Evolutionary conservation across 768 basidiomycete genomes (phyloP).

Genomic region (Suillus sp.): DNA sequence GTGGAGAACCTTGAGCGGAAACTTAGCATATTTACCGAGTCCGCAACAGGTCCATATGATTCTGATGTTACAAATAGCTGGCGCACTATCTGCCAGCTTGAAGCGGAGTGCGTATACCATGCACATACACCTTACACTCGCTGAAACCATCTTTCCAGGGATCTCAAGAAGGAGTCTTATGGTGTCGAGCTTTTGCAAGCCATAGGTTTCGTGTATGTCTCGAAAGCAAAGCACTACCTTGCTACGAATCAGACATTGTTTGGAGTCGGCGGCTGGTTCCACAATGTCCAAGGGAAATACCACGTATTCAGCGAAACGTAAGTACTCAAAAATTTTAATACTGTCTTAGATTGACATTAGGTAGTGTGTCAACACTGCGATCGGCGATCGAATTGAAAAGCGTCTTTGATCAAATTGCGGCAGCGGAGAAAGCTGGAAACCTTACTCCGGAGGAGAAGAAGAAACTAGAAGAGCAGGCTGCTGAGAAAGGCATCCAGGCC

Average conservation of each 20-base stretch:
- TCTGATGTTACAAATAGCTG: slow-evolving; percentile 70
- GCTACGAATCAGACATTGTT: slow-evolving; percentile 70
- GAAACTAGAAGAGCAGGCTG: slow-evolving; percentile 87
- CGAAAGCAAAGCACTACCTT: slow-evolving; percentile 82
- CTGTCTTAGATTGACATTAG: slow-evolving; percentile 38
- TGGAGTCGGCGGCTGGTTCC: slow-evolving; percentile 91
- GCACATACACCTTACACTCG: slow-evolving; percentile 5
- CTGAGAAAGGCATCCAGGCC: slow-evolving; percentile 89
- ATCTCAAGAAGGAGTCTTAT: slow-evolving; percentile 84
- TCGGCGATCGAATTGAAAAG: slow-evolving; percentile 87
- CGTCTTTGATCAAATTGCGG: slow-evolving; percentile 91
- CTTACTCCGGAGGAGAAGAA: slow-evolving; percentile 76
- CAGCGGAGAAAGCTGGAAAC: slow-evolving; percentile 84
- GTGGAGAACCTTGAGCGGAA: slow-evolving; percentile 80
- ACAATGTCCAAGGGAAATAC: slow-evolving; percentile 90
- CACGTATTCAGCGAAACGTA: slow-evolving; percentile 94
- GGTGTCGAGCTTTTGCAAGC: slow-evolving; percentile 85
- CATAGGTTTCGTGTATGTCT: slow-evolving; percentile 81
- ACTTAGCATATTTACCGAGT: slow-evolving; percentile 86
- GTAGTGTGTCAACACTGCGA: slow-evolving; percentile 71
- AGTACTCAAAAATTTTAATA: slow-evolving; percentile 27
- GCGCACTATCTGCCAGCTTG: slow-evolving; percentile 75
- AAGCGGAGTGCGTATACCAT: slow-evolving; percentile 67
- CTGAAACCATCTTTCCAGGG: slow-evolving; percentile 42
- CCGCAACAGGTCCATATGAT: slow-evolving; percentile 69